Percentiles rank a stretch among this genome's conserved stretches.
Conservation (phyloP, 2,329 filamentous ascomycete species). For the Verticillium longisporum region DNA sequence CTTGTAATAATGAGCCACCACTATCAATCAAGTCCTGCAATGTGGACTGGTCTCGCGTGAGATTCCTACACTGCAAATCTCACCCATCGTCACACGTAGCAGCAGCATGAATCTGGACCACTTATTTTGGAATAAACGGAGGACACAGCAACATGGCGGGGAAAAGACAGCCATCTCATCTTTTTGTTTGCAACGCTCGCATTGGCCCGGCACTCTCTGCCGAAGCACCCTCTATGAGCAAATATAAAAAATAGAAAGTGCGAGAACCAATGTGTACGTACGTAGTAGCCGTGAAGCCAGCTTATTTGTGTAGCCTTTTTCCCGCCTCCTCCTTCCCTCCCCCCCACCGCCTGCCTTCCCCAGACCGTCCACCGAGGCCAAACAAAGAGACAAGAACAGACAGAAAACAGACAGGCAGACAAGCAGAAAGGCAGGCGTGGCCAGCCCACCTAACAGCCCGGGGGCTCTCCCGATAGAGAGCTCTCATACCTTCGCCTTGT, state of each 20-base stretch:
- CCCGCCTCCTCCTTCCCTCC: neutral
- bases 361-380: neutral
- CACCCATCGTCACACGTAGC: neutral
- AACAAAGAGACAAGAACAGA: neutral
- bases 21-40: neutral
- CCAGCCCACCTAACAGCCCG: neutral
- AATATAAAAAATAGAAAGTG: neutral
- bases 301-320: constrained; percentile 1
- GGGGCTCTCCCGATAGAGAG: neutral
- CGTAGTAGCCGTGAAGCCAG: constrained; percentile 3
- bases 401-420: neutral
- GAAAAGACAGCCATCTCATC: neutral
- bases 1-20: neutral
- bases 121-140: too few relatives aligned
- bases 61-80: neutral
- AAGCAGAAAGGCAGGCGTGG: neutral
- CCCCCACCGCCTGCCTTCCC: neutral
- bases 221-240: neutral
- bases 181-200: neutral
- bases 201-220: neutral
- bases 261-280: neutral
- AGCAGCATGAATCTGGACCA: too few relatives aligned
- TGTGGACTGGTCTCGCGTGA: neutral
- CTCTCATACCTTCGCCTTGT: neutral
- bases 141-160: too few relatives aligned